Percentiles rank a stretch among this genome's conserved stretches.
Conservation (phyloP, 257 asterid species). For the Rubia yunnanensis region DNA sequence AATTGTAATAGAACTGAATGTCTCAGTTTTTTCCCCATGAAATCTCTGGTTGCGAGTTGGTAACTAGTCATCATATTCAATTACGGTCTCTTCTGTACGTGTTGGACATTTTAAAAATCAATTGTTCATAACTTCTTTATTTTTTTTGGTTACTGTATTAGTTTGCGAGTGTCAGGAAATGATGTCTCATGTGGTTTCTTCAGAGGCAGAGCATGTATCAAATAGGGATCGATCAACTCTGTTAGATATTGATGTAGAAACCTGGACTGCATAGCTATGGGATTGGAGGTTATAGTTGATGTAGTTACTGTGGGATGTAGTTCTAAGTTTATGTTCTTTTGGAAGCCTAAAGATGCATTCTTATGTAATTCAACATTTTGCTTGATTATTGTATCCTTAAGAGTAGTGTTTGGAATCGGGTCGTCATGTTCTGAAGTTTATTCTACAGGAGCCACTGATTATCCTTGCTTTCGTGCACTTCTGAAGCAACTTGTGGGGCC, state of each 20-base stretch:
- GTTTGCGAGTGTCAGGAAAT: not conserved
- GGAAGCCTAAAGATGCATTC: too few species aligned
- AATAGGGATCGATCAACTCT: not conserved
- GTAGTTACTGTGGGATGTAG: not conserved
- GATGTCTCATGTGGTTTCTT: not conserved
- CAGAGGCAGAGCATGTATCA: not conserved
- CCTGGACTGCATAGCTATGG: not conserved
- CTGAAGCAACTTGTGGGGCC: slow-evolving; percentile 88
- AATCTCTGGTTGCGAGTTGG: not conserved
- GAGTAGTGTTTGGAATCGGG: not conserved
- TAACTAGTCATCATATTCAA: not conserved
- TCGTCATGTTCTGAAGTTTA: slow-evolving; percentile 1
- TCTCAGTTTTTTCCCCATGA: not conserved
- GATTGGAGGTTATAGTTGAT: not conserved
- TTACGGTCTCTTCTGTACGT: too few species aligned
- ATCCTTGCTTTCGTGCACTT: slow-evolving; percentile 87
- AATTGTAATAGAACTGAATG: not conserved
- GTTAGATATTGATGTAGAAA: not conserved
- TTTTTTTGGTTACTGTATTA: not conserved
- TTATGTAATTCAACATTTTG: not conserved
- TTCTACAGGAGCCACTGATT: slow-evolving; percentile 78
- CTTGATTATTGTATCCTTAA: not conserved
- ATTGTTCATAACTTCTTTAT: not conserved
- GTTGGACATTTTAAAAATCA: not conserved
- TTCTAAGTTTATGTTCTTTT: not conserved